phyloP scores from a whole-genome alignment of 1,284 basidiomycete species.

The Ceraceosorus guamensis region DNA sequence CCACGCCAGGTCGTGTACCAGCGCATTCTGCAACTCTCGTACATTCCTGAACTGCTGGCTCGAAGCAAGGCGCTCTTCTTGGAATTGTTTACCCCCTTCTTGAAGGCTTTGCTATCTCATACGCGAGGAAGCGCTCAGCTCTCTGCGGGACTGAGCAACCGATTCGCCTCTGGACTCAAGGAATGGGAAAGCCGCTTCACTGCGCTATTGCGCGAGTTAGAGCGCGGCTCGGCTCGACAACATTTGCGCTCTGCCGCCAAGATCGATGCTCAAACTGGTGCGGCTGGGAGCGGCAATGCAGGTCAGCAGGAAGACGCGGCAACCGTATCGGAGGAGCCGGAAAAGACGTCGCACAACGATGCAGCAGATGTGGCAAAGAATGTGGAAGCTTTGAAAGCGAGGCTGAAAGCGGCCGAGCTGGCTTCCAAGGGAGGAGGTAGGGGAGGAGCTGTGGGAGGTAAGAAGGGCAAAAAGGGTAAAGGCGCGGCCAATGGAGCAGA shows the following conservation, averaged over 20 bases:
- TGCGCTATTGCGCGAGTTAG: conserved; percentile 65
- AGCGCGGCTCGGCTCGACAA: conserved; percentile 60
- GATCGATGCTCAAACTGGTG: conserved; percentile 16
- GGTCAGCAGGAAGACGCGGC: conserved; percentile 15
- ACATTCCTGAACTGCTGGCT: conserved; percentile 70
- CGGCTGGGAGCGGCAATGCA: conserved; percentile 15
- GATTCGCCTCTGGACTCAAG: conserved; percentile 65
- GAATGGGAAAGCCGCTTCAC: conserved; percentile 78
- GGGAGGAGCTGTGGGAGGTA: conserved; percentile 51
- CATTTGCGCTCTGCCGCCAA: conserved; percentile 12
- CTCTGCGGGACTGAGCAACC: conserved; percentile 38
- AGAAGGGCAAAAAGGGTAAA: conserved; percentile 55
- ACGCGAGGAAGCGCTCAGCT: background rate
- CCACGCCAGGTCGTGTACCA: conserved; percentile 82
- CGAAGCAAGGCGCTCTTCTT: conserved; percentile 31
- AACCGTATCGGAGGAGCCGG: conserved; percentile 12
- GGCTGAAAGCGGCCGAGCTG: conserved; percentile 54
- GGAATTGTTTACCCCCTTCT: conserved; percentile 31
- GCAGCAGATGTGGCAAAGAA: conserved; percentile 86
- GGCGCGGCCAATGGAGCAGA: conserved; percentile 53
- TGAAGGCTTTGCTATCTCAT: conserved; percentile 6
- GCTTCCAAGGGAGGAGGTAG: conserved; percentile 58
- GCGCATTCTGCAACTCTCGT: conserved; percentile 86
- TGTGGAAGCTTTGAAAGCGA: conserved; percentile 78
- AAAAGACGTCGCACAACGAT: conserved; percentile 55